These are phyloP conservation scores for Phytophthora constricta DNA, from an alignment of 352 stramenopile genomes.

Conservation along the genomic window DNA sequence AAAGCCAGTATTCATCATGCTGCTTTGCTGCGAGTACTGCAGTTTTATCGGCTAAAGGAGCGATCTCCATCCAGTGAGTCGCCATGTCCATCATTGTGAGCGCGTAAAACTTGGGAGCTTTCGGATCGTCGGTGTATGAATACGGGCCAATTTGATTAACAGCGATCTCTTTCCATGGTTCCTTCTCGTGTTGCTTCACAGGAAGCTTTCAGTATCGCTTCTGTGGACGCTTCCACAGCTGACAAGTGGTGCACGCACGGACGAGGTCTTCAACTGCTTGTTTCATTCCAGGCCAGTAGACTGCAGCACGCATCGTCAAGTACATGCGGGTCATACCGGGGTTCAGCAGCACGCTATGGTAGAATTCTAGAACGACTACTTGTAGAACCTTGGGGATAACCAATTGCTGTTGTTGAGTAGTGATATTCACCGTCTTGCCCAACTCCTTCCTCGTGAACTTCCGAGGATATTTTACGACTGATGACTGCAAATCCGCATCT, in stretches of 20 bases:
- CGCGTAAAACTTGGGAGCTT: slow-evolving; percentile 1
- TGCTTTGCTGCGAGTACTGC: not conserved
- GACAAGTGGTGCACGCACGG: not conserved
- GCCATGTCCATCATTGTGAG: slow-evolving; percentile 7
- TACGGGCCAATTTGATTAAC: slow-evolving; percentile 4
- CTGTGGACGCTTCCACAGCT: slow-evolving; percentile 1
- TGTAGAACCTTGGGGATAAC: not conserved
- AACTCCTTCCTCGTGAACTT: not conserved
- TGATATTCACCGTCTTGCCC: not conserved
- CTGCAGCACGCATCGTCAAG: not conserved
- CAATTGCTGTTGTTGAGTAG: not conserved
- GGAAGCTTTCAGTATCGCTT: not conserved
- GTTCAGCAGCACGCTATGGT: not conserved
- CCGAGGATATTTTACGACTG: not conserved
- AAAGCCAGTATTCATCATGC: slow-evolving; percentile 6
- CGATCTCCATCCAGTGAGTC: slow-evolving; percentile 4
- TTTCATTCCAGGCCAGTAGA: slow-evolving; percentile 4
- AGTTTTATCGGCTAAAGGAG: not conserved
- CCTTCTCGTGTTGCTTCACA: not conserved
- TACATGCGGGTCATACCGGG: slow-evolving; percentile 8
- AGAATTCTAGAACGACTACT: not conserved
- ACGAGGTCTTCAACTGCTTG: not conserved
- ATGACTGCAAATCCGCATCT: not conserved
- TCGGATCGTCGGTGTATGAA: not conserved
- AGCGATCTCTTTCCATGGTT: not conserved